phyloP scores from a whole-genome alignment of 179 eudicot species.

The Amaranthus tricolor region DNA sequence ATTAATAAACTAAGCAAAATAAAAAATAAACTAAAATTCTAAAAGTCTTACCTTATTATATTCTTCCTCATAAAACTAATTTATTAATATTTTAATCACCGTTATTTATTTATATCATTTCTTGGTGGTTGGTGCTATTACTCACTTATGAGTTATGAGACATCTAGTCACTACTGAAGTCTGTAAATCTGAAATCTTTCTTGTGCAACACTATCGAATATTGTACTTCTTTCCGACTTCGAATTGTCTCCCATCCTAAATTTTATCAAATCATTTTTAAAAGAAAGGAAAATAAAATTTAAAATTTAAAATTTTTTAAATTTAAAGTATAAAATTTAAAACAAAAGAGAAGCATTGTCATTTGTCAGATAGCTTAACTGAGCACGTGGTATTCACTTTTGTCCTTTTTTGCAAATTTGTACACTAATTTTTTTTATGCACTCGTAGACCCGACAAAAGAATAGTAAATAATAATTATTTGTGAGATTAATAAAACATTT shows the following conservation, averaged over 20 bases:
- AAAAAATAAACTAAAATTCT: too few species aligned
- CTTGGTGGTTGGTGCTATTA: too few species aligned
- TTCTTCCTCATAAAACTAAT: too few species aligned
- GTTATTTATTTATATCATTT: too few species aligned
- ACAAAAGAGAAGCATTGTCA: not conserved
- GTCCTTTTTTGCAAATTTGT: not conserved
- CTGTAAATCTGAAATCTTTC: not conserved
- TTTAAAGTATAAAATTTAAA: not conserved
- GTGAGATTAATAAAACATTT: too few species aligned
- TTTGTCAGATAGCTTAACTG: not conserved
- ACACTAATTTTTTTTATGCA: not conserved
- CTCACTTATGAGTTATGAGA: not conserved
- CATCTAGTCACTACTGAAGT: not conserved
- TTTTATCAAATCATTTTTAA: too few species aligned
- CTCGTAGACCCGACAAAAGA: not conserved
- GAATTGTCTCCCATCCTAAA: conserved; percentile 2
- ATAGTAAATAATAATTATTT: too few species aligned
- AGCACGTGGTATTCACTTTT: conserved; percentile 11
- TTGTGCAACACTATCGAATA: not conserved
- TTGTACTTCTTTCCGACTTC: not conserved
- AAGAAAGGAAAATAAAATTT: not conserved
- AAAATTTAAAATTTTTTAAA: not conserved
- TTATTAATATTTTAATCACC: too few species aligned
- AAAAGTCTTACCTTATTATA: too few species aligned
- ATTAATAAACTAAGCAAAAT: too few species aligned